phyloP scores from a whole-genome alignment of 2,329 filamentous ascomycete genomes.

The Hortaea sp. region DNA sequence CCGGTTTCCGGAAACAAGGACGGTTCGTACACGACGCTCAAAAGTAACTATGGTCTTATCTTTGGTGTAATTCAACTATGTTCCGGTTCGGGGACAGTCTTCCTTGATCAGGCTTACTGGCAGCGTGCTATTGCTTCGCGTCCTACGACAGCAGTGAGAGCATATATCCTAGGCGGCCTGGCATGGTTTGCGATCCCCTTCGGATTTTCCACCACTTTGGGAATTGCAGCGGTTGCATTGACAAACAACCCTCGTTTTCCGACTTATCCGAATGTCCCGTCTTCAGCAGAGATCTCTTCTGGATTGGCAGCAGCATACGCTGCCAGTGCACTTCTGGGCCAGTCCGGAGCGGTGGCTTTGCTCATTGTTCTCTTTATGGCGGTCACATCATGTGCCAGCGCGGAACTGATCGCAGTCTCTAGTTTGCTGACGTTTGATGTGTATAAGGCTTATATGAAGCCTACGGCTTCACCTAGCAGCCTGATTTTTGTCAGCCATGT shows the following conservation, averaged over 20 bases:
- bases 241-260: constrained; percentile 33
- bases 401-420: constrained; percentile 30
- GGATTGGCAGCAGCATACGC: constrained; percentile 15
- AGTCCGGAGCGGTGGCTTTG: constrained; percentile 13
- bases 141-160: constrained; percentile 28
- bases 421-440: constrained; percentile 1
- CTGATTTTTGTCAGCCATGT: constrained; percentile 30
- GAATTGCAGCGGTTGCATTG: constrained; percentile 32
- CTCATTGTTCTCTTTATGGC: constrained; percentile 18
- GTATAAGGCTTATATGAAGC: constrained; percentile 32
- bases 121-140: constrained; percentile 33
- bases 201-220: constrained; percentile 35
- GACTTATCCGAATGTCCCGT: constrained; percentile 25
- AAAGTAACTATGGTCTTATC: constrained; percentile 11
- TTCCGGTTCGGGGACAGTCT: constrained; percentile 19
- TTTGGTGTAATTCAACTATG: constrained; percentile 7
- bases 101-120: constrained; percentile 38
- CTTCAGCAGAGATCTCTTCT: constrained; percentile 12
- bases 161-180: constrained; percentile 31
- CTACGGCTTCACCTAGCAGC: constrained; percentile 24
- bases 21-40: constrained; percentile 31
- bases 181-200: constrained; percentile 42
- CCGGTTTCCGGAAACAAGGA: constrained; percentile 29
- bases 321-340: constrained; percentile 15
- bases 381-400: constrained; percentile 20